Evolutionary conservation across 805 yeast species (phyloP).

Genomic region (Candida multigemmis): DNA sequence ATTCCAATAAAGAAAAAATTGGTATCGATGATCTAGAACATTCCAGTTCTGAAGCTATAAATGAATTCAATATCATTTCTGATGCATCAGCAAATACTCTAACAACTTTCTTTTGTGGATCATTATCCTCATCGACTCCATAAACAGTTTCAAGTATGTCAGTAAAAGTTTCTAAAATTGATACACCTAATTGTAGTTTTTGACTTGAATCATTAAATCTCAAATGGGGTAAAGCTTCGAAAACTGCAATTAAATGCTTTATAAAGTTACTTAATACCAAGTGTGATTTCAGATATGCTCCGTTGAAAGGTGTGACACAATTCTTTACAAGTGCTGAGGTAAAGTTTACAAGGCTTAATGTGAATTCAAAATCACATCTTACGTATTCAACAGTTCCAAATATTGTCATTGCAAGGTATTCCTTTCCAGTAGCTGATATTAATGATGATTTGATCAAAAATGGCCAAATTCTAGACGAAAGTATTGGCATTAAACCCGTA

Average conservation of each 20-base stretch:
- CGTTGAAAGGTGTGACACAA: slow-evolving; percentile 19
- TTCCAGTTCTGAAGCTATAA: slow-evolving; percentile 42
- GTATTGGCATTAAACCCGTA: slow-evolving; percentile 35
- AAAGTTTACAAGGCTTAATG: slow-evolving; percentile 50
- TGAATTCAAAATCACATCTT: slow-evolving; percentile 56
- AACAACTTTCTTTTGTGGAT: slow-evolving; percentile 29
- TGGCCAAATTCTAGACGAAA: slow-evolving; percentile 71
- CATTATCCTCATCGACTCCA: slow-evolving; percentile 37
- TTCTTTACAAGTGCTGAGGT: slow-evolving; percentile 44
- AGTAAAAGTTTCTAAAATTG: slow-evolving; percentile 45
- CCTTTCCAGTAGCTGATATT: slow-evolving; percentile 49
- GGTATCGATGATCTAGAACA: slow-evolving; percentile 49
- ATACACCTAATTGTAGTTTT: slow-evolving; percentile 51
- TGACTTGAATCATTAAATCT: slow-evolving; percentile 49
- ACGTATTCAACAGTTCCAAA: slow-evolving; percentile 69
- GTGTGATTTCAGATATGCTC: slow-evolving; percentile 13
- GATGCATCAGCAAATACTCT: slow-evolving; percentile 45
- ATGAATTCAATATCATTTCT: slow-evolving; percentile 40
- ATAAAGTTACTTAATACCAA: slow-evolving; percentile 45
- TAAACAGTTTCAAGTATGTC: slow-evolving; percentile 45
- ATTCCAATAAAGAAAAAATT: slow-evolving; percentile 40
- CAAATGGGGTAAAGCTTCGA: slow-evolving; percentile 70
- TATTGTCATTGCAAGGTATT: slow-evolving; percentile 53
- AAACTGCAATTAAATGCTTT: slow-evolving; percentile 52
- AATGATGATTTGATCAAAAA: slow-evolving; percentile 60